Conservation (phyloP, 1,284 basidiomycete species). For the Cryptococcus sp. region DNA sequence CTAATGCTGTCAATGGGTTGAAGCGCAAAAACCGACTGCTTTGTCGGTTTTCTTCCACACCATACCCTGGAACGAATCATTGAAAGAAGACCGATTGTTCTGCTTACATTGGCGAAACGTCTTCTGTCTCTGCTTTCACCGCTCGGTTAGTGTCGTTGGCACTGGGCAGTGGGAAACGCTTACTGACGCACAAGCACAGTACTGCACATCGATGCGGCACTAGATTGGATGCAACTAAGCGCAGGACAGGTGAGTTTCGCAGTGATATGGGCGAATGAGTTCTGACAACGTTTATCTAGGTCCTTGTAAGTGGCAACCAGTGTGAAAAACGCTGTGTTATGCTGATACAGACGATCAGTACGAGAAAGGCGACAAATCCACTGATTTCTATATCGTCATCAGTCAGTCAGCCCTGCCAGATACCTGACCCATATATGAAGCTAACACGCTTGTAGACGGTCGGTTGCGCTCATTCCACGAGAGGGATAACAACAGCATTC, state of each 20-base stretch:
- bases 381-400: conserved; percentile 98
- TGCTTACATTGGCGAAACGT: conserved; percentile 94
- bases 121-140: conserved; percentile 92
- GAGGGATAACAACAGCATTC: conserved; percentile 64
- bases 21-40: conserved; percentile 92
- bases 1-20: not conserved
- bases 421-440: not conserved
- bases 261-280: too few species aligned
- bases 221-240: conserved; percentile 97
- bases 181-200: conserved; percentile 58
- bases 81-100: conserved; percentile 90
- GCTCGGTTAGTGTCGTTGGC: conserved; percentile 61
- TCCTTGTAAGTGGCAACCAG: conserved; percentile 2
- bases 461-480: conserved; percentile 78
- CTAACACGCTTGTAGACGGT: conserved; percentile 59
- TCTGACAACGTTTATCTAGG: not conserved
- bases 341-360: conserved; percentile 66
- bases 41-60: conserved; percentile 90
- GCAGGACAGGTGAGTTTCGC: conserved; percentile 64
- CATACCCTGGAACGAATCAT: conserved; percentile 84
- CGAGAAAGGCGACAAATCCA: conserved; percentile 82
- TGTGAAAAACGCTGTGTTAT: not conserved
- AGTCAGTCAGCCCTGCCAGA: conserved; percentile 48
- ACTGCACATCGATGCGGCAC: conserved; percentile 91
- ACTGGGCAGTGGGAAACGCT: not conserved